Percentiles rank a stretch among this genome's conserved stretches.
Conservation (phyloP, 495 filamentous ascomycete genomes). For the Jackrogersella multiformis region DNA sequence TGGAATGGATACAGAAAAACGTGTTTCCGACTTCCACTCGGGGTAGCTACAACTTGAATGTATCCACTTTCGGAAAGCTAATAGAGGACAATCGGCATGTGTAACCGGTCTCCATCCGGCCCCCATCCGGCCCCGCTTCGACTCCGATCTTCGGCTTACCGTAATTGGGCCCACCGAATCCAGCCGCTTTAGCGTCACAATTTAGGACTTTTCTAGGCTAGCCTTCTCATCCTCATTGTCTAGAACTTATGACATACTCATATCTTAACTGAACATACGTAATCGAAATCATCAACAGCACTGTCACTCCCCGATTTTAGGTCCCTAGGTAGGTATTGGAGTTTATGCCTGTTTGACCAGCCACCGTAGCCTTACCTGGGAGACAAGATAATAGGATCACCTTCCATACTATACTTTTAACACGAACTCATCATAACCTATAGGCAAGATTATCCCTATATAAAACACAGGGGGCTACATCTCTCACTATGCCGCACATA, state of each 20-base stretch:
- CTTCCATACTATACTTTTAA: neutral
- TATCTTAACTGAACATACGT: neutral
- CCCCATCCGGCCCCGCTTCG: constrained; percentile 18
- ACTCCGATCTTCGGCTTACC: constrained; percentile 31
- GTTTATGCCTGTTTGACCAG: neutral
- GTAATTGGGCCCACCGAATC: neutral
- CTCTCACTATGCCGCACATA: constrained; percentile 40
- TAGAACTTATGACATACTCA: neutral
- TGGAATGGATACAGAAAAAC: too few relatives aligned
- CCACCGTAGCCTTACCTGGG: neutral
- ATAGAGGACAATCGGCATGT: constrained; percentile 1
- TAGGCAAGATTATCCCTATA: neutral
- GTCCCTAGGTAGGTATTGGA: too few relatives aligned
- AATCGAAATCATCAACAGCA: neutral
- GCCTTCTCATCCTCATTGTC: neutral
- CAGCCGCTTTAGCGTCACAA: constrained; percentile 3
- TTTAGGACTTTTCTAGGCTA: constrained; percentile 6
- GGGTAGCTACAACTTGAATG: neutral
- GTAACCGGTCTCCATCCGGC: too few relatives aligned
- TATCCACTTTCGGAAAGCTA: constrained; percentile 9
- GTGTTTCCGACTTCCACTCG: neutral
- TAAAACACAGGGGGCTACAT: neutral
- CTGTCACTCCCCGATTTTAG: neutral
- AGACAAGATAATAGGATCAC: neutral
- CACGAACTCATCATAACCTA: neutral